Percentiles rank a stretch among this genome's conserved stretches.
Evolutionary conservation across 1,284 basidiomycete genomes (phyloP).

Genomic region (Sporisorium iseilematis-ciliati): DNA sequence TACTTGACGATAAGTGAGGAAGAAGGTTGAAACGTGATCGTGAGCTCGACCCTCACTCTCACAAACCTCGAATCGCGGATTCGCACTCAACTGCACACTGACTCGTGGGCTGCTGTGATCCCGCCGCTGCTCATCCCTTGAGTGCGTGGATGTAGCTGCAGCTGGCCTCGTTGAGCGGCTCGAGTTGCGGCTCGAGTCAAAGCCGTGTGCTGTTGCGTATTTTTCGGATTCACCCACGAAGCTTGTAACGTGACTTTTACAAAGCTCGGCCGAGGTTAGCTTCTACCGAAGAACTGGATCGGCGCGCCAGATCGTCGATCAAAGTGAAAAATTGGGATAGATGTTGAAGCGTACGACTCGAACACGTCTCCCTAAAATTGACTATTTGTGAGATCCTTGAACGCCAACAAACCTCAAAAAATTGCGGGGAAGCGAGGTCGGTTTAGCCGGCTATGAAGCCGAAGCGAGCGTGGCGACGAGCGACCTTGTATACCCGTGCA

Average conservation of each 20-base stretch:
- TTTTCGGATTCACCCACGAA: background rate
- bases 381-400: background rate
- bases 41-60: constrained; percentile 26
- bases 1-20: constrained; percentile 48
- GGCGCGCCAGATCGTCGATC: background rate
- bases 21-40: constrained; percentile 27
- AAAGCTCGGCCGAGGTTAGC: constrained; percentile 9
- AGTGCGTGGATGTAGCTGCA: background rate
- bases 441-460: constrained; percentile 35
- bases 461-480: constrained; percentile 3
- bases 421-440: constrained; percentile 18
- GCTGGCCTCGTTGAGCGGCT: background rate
- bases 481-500: no score
- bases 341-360: no score
- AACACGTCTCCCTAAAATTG: background rate
- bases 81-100: background rate
- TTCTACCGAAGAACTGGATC: background rate
- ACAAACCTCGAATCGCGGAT: background rate
- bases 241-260: background rate
- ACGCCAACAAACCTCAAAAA: background rate
- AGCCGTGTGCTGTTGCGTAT: constrained; percentile 6
- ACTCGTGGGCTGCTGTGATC: background rate
- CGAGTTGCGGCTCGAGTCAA: background rate
- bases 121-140: background rate
- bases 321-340: no score